phyloP scores from a whole-genome alignment of 2,329 filamentous ascomycete species.

The Aspergillus tamarii region DNA sequence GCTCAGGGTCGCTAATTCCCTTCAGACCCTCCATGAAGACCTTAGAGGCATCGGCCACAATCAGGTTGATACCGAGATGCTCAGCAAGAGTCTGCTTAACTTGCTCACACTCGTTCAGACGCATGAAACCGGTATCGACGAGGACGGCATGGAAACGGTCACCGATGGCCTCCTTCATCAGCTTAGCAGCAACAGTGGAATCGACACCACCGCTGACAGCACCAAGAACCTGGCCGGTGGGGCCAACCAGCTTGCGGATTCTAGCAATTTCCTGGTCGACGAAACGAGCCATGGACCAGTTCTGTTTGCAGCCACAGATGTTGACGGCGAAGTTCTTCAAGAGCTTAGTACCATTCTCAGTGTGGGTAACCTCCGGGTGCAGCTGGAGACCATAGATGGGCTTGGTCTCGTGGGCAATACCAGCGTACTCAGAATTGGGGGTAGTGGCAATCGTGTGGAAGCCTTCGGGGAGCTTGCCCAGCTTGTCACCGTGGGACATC shows the following conservation, averaged over 20 bases:
- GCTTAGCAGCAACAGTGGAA: constrained; percentile 80
- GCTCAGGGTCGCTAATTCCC: constrained; percentile 79
- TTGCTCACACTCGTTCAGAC: constrained; percentile 78
- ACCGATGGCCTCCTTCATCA: constrained; percentile 86
- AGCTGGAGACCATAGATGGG: constrained; percentile 83
- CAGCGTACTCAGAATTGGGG: constrained; percentile 75
- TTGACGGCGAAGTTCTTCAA: constrained; percentile 81
- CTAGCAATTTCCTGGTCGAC: constrained; percentile 76
- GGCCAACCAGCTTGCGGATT: constrained; percentile 80
- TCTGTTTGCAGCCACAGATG: constrained; percentile 75
- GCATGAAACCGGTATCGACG: constrained; percentile 84
- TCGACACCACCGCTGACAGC: constrained; percentile 85
- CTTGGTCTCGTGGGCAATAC: constrained; percentile 61
- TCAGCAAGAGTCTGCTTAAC: constrained; percentile 79
- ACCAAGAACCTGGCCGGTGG: constrained; percentile 78
- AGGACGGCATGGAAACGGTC: constrained; percentile 83
- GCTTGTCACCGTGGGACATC: constrained; percentile 92
- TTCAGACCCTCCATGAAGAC: constrained; percentile 76
- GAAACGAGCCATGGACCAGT: constrained; percentile 89
- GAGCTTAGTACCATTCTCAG: constrained; percentile 65
- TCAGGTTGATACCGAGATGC: constrained; percentile 87
- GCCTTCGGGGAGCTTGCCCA: constrained; percentile 70
- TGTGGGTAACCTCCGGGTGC: constrained; percentile 77
- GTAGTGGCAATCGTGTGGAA: constrained; percentile 78
- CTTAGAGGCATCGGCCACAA: constrained; percentile 77